Conservation (phyloP, 441 rosid genomes). For the Jatropha podagrica region DNA sequence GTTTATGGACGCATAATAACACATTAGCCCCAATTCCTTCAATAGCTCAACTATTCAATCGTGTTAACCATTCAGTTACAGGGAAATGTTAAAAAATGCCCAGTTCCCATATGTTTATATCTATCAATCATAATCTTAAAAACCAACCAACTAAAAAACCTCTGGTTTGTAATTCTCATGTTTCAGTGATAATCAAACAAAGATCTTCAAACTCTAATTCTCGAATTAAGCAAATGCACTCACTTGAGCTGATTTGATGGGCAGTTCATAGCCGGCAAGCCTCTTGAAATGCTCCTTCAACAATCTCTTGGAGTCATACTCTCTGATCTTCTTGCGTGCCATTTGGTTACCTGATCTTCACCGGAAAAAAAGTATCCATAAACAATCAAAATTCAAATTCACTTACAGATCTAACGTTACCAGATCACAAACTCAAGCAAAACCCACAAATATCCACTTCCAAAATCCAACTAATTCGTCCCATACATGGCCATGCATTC, state of each 20-base stretch:
- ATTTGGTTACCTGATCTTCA: slow-evolving; percentile 32
- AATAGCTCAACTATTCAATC: neutral
- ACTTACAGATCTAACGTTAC: slow-evolving; percentile 5
- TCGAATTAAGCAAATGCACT: slow-evolving; percentile 4
- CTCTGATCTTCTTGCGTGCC: slow-evolving; percentile 99
- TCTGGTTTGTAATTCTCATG: neutral
- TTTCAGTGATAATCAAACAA: neutral
- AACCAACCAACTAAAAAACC: neutral
- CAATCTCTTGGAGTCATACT: slow-evolving; percentile 93
- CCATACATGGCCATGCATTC: neutral
- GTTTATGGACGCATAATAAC: neutral
- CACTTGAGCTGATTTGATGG: slow-evolving; percentile 86
- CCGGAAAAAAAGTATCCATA: neutral
- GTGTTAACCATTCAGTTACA: neutral
- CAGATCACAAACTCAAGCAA: slow-evolving; percentile 14
- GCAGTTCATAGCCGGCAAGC: slow-evolving; percentile 59
- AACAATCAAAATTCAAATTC: slow-evolving; percentile 1
- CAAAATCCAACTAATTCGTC: neutral
- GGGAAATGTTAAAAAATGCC: neutral
- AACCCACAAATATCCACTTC: neutral
- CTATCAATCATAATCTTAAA: neutral
- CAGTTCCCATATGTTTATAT: neutral
- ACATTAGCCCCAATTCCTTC: neutral
- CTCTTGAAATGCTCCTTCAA: slow-evolving; percentile 85
- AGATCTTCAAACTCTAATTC: neutral